Percentiles rank a stretch among this genome's conserved stretches.
These are phyloP conservation scores for Selenicereus undatus DNA, from an alignment of 148 eudicot genomes.

Conservation along the genomic window DNA sequence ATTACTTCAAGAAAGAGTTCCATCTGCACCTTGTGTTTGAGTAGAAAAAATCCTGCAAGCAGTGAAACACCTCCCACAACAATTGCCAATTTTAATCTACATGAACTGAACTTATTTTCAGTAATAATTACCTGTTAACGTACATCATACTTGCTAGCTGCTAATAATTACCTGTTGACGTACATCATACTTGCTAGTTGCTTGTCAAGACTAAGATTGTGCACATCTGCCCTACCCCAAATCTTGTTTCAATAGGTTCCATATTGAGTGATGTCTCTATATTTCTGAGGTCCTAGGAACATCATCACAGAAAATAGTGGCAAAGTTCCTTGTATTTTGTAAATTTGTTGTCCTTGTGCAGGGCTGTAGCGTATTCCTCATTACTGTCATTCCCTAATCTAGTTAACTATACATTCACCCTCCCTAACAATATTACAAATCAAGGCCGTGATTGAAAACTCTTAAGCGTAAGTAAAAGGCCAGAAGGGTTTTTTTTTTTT, in stretches of 20 bases:
- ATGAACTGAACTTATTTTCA: neutral
- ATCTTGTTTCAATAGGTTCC: neutral
- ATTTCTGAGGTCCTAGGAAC: neutral
- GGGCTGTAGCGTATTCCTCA: neutral
- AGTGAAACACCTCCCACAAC: neutral
- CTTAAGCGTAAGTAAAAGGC: neutral
- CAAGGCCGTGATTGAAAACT: neutral
- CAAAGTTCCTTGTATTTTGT: neutral
- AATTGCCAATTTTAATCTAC: neutral
- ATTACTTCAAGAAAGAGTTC: neutral
- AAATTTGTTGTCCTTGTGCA: neutral
- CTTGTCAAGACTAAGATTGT: neutral
- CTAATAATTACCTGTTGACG: neutral
- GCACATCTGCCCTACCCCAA: neutral
- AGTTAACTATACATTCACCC: neutral
- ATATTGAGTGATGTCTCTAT: neutral
- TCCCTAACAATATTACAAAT: neutral
- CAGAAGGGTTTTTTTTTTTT: neutral
- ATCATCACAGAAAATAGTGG: neutral
- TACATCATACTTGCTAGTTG: neutral
- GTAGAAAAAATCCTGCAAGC: neutral
- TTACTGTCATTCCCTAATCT: neutral
- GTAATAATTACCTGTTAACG: neutral
- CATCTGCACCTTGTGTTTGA: neutral
- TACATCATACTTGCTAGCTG: neutral